These are phyloP conservation scores for Aspergillus bridgeri DNA, from an alignment of 495 filamentous ascomycete genomes.

Conservation along the genomic window DNA sequence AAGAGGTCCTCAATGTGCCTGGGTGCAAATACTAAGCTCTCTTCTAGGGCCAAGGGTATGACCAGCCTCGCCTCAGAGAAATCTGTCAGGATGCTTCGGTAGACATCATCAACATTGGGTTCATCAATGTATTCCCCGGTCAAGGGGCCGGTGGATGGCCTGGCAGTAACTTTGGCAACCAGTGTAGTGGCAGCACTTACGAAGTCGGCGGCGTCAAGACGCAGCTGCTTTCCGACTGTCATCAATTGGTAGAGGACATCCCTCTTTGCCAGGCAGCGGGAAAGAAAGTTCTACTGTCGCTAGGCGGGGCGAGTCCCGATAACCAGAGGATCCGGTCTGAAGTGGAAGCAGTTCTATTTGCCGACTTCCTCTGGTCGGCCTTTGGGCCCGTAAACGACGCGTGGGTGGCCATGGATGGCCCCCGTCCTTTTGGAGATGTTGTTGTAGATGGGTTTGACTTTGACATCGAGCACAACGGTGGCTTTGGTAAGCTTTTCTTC, in stretches of 20 bases:
- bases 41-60: slow-evolving; percentile 47
- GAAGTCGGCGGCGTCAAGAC: slow-evolving; percentile 24
- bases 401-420: slow-evolving; percentile 32
- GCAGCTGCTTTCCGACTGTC: slow-evolving; percentile 44
- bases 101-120: slow-evolving; percentile 67
- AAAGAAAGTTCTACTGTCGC: slow-evolving; percentile 64
- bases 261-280: slow-evolving; percentile 58
- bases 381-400: slow-evolving; percentile 51
- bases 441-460: slow-evolving; percentile 72
- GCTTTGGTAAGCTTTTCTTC: slow-evolving; percentile 35
- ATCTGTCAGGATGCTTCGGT: slow-evolving; percentile 57
- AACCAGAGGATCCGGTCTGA: slow-evolving; percentile 37
- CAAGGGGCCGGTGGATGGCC: slow-evolving; percentile 52
- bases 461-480: slow-evolving; percentile 54
- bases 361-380: slow-evolving; percentile 59
- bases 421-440: slow-evolving; percentile 60
- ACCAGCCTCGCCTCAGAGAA: slow-evolving; percentile 45
- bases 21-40: slow-evolving; percentile 3
- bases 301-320: slow-evolving; percentile 52
- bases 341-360: slow-evolving; percentile 44
- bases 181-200: slow-evolving; percentile 54
- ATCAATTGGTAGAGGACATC: slow-evolving; percentile 58
- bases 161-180: slow-evolving; percentile 63
- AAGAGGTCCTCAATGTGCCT: neutral
- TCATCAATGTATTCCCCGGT: slow-evolving; percentile 62